Conservation (phyloP, 2,329 filamentous ascomycete species). For the Aureobasidium namibiae region DNA sequence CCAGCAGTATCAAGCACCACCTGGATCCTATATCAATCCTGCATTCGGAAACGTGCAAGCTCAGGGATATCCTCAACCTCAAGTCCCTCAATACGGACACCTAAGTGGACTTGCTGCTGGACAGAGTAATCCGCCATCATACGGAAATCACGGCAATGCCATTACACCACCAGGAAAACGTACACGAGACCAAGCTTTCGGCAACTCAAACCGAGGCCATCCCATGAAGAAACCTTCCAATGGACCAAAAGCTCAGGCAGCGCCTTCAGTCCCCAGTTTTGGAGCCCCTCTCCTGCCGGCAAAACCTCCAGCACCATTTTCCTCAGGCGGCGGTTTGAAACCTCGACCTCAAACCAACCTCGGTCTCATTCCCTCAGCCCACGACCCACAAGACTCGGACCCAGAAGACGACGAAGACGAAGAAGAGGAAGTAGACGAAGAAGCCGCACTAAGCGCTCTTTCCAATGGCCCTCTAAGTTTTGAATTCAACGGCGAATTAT, state of each 20-base stretch:
- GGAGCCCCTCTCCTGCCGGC: slow-evolving; percentile 19
- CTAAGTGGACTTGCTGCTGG: not conserved
- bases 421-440: slow-evolving; percentile 59
- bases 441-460: slow-evolving; percentile 35
- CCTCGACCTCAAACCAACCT: slow-evolving; percentile 65
- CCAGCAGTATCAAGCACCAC: slow-evolving; percentile 15
- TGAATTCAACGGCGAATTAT: slow-evolving; percentile 48
- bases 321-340: slow-evolving; percentile 38
- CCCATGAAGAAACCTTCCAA: slow-evolving; percentile 15
- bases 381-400: slow-evolving; percentile 16
- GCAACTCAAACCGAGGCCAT: slow-evolving; percentile 1
- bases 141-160: not conserved
- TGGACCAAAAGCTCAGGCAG: slow-evolving; percentile 16
- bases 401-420: slow-evolving; percentile 41
- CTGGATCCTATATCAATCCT: slow-evolving; percentile 26
- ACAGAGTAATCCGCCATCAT: not conserved
- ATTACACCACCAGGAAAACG: not conserved
- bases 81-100: not conserved
- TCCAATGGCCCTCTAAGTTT: slow-evolving; percentile 33
- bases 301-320: slow-evolving; percentile 9
- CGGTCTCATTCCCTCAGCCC: slow-evolving; percentile 52
- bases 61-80: not conserved
- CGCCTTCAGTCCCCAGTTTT: slow-evolving; percentile 26
- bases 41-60: slow-evolving; percentile 1
- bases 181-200: slow-evolving; percentile 9